These are phyloP conservation scores for Saturnispora ahearnii DNA, from an alignment of 805 yeast genomes.

Conservation along the genomic window DNA sequence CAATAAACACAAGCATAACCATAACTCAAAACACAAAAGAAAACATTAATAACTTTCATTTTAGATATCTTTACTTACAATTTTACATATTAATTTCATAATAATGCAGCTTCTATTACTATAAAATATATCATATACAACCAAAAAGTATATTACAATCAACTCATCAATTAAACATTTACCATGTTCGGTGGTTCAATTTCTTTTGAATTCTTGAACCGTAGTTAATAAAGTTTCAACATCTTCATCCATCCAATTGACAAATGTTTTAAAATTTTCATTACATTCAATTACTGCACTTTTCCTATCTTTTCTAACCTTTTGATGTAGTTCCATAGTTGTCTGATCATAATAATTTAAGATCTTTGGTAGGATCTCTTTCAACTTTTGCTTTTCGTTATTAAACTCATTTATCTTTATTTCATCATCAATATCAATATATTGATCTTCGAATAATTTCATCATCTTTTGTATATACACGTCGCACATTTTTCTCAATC, in stretches of 20 bases:
- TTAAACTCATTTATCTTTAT: constrained; percentile 6
- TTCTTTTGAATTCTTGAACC: constrained; percentile 3
- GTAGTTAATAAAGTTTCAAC: constrained; percentile 6
- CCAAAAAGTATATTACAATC: not conserved
- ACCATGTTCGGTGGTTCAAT: not conserved
- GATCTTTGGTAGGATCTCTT: constrained; percentile 11
- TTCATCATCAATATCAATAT: not conserved
- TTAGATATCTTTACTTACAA: not conserved
- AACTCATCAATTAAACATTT: not conserved
- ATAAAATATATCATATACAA: not conserved
- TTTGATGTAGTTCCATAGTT: constrained; percentile 9
- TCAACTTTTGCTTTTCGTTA: constrained; percentile 1
- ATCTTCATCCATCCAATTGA: constrained; percentile 17
- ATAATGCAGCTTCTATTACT: not conserved
- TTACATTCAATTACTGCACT: constrained; percentile 10
- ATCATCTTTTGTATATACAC: constrained; percentile 1
- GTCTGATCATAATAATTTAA: constrained; percentile 13
- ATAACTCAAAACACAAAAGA: not conserved
- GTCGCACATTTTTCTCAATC: constrained; percentile 1
- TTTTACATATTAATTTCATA: not conserved
- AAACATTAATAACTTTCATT: not conserved
- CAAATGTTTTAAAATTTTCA: constrained; percentile 7
- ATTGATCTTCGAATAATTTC: constrained; percentile 2
- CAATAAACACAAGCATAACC: not conserved
- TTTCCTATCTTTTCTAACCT: constrained; percentile 3